Evolutionary conservation across 169 alveolate species (phyloP).

Genomic region (Plasmodium ovale): DNA sequence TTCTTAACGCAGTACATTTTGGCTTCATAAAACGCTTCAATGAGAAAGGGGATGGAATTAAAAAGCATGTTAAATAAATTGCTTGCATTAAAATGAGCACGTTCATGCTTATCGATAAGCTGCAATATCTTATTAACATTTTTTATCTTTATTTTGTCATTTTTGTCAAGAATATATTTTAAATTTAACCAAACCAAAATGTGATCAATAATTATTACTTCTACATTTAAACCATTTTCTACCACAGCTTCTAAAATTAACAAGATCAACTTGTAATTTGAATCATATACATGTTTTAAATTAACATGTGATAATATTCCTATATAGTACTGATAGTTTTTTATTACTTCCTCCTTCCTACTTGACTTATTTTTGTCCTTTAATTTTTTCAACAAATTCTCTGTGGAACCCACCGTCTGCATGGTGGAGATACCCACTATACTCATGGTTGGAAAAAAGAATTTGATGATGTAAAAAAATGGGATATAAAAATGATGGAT

Average conservation of each 20-base stretch:
- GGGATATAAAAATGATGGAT: too few relatives aligned
- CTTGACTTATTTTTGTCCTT: background rate
- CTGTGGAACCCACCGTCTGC: background rate
- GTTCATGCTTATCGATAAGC: slow-evolving; percentile 22
- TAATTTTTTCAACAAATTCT: slow-evolving; percentile 5
- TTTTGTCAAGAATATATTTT: slow-evolving; percentile 31
- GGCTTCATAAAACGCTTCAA: slow-evolving; percentile 7
- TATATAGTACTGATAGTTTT: slow-evolving; percentile 38
- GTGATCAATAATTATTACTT: slow-evolving; percentile 26
- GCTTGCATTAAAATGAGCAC: slow-evolving; percentile 4
- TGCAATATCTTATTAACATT: slow-evolving; percentile 22
- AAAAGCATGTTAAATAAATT: slow-evolving; percentile 30
- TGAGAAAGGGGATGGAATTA: slow-evolving; percentile 16
- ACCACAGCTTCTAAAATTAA: slow-evolving; percentile 7
- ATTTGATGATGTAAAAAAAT: too few relatives aligned
- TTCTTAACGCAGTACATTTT: slow-evolving; percentile 8
- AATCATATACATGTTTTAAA: slow-evolving; percentile 49
- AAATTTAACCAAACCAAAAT: slow-evolving; percentile 21
- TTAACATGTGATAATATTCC: slow-evolving; percentile 39
- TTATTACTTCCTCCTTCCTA: slow-evolving; percentile 12
- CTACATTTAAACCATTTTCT: slow-evolving; percentile 28
- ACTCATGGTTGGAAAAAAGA: too few relatives aligned
- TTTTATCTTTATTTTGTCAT: slow-evolving; percentile 25
- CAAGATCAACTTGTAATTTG: slow-evolving; percentile 36
- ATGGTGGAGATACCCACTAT: background rate